phyloP scores from a whole-genome alignment of 163 green algal species.

The Trebouxiophyceae sp. region DNA sequence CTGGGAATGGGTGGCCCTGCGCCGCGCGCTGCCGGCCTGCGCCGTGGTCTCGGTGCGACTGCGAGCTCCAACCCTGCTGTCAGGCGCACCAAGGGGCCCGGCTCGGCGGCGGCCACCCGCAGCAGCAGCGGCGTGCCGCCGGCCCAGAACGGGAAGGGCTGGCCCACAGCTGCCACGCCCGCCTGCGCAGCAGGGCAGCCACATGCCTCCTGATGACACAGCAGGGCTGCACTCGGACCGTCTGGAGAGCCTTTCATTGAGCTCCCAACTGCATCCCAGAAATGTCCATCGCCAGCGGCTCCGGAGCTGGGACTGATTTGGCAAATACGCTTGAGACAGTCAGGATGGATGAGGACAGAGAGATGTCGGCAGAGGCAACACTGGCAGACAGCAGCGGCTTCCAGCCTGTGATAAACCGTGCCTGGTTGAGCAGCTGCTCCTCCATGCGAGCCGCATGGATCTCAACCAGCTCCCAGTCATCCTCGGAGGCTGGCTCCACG shows the following conservation, averaged over 20 bases:
- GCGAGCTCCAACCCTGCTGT: slow-evolving; percentile 52
- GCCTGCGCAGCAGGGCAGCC: slow-evolving; percentile 55
- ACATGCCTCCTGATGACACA: no score
- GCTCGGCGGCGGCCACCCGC: slow-evolving; percentile 24
- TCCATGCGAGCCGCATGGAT: slow-evolving; percentile 70
- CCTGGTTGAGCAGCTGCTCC: slow-evolving; percentile 64
- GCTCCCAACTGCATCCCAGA: no score
- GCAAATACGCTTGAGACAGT: background rate
- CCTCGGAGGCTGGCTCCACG: slow-evolving; percentile 57
- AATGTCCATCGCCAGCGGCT: no score
- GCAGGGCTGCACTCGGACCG: no score
- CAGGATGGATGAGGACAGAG: no score
- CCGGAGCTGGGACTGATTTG: background rate
- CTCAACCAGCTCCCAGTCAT: slow-evolving; percentile 87
- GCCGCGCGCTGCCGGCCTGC: background rate
- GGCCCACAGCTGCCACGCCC: slow-evolving; percentile 43
- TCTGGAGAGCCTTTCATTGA: no score
- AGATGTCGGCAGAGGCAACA: no score
- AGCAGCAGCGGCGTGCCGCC: slow-evolving; percentile 34
- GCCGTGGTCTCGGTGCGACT: slow-evolving; percentile 57
- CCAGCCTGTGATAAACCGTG: no score
- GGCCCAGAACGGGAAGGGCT: slow-evolving; percentile 66
- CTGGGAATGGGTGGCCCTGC: no score
- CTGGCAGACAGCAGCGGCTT: no score
- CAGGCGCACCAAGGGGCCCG: slow-evolving; percentile 42